Base-by-base conservation (phyloP, 2,329 filamentous ascomycete species). In the Diaporthe nobilis region DNA sequence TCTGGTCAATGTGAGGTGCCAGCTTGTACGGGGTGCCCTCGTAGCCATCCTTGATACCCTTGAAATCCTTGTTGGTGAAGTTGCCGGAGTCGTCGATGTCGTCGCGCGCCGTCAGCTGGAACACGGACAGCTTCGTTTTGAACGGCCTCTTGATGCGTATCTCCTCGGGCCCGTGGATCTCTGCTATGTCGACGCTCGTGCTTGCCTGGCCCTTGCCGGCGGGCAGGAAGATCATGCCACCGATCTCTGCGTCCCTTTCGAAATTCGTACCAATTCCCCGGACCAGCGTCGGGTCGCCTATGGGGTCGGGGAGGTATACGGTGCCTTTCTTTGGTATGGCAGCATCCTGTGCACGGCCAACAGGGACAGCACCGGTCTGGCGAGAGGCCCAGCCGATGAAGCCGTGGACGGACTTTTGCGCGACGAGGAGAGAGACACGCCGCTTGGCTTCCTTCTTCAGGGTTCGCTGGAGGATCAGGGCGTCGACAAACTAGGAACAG, bases 1-100 rank as follows among this genome's bases (percentile, higher is more conserved):
- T 96, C 86, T 98, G 96, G 83, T 98, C 95, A 57, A 98, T 95
- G 81, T 98, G 95, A 4, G 96, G 96, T 3, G 96, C 95, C 60
- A 95, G 88, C 86, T 97, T 97, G 87, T 93, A 98, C 80, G 93
- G 94, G 68, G 92, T 94, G 31, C 97, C 96, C 80, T 92, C 82
- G 81, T 94, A 98, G 15, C 91, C 91, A 10, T 91, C 88, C 76
- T 87, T 87, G 34, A 87, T 81, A 4, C 90, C 91, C 77, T 86
- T 89, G 37, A 90, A 80, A 2, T 88, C 85, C 76, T 86, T 87
- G 80, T 92, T 88, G 47, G 86, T 87, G 71, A 94, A 90, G 58
- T 90, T 90, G 55, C 92, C 93, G 71, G 94, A 87, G 37, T 91
- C 88, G 76, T 92, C 90, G 77, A 95, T 88, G 79, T 96, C 93